phyloP scores from a whole-genome alignment of 129 eudicot species.

The Flaveria robusta region DNA sequence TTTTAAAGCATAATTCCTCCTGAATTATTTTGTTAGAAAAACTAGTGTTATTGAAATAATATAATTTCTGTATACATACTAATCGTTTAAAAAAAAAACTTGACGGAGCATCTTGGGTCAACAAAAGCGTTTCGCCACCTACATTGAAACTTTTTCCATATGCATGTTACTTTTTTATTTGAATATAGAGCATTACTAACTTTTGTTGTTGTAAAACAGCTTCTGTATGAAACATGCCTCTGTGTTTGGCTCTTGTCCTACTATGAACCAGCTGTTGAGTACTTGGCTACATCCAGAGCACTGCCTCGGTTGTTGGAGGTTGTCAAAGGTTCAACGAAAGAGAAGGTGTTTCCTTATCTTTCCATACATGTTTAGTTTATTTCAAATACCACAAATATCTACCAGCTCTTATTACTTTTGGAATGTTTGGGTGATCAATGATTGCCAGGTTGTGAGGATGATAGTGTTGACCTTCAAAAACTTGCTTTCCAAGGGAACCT shows the following conservation, averaged over 20 bases:
- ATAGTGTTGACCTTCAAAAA: slow-evolving; percentile 80
- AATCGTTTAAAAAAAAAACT: background rate
- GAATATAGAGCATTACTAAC: slow-evolving; percentile 5
- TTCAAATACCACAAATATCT: background rate
- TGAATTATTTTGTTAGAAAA: background rate
- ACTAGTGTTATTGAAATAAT: background rate
- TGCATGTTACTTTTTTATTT: background rate
- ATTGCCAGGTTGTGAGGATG: slow-evolving; percentile 78
- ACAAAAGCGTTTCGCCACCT: background rate
- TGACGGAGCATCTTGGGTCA: background rate
- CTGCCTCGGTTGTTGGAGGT: slow-evolving; percentile 83
- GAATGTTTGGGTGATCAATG: slow-evolving; percentile 19
- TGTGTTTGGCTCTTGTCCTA: slow-evolving; percentile 95
- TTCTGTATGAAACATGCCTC: slow-evolving; percentile 91
- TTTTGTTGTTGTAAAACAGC: slow-evolving; percentile 48
- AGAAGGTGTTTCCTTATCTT: slow-evolving; percentile 55
- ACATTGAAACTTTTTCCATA: background rate
- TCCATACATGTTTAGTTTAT: slow-evolving; percentile 15
- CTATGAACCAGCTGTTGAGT: slow-evolving; percentile 92
- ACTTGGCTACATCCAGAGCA: slow-evolving; percentile 89
- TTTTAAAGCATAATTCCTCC: background rate
- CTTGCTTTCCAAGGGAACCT: slow-evolving; percentile 73
- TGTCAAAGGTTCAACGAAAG: slow-evolving; percentile 88
- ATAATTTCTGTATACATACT: background rate
- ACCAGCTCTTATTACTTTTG: background rate